phyloP scores from a whole-genome alignment of 352 stramenopile genomes.

The Detonula confervacea region DNA sequence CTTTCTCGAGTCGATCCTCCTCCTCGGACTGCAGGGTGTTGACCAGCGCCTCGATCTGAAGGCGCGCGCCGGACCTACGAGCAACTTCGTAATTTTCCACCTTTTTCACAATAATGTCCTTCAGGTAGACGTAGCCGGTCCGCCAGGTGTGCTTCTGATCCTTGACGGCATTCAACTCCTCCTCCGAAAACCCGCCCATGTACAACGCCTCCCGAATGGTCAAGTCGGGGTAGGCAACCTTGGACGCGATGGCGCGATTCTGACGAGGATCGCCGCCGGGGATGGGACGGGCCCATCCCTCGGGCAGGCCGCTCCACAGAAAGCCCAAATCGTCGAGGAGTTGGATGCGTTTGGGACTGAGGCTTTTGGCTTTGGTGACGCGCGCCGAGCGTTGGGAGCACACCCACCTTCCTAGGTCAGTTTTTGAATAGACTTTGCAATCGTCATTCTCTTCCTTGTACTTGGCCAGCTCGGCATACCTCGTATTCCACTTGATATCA shows the following conservation, averaged over 20 bases:
- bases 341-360: slow-evolving; percentile 23
- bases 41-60: slow-evolving; percentile 32
- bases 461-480: slow-evolving; percentile 23
- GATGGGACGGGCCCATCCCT: not conserved
- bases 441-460: slow-evolving; percentile 26
- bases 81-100: slow-evolving; percentile 19
- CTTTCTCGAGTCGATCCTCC: slow-evolving; percentile 19
- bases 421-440: slow-evolving; percentile 18
- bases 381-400: slow-evolving; percentile 4
- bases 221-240: slow-evolving; percentile 31
- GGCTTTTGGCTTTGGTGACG: not conserved
- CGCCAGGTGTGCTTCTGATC: slow-evolving; percentile 36
- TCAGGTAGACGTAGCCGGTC: slow-evolving; percentile 32
- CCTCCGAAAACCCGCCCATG: slow-evolving; percentile 27
- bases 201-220: slow-evolving; percentile 22
- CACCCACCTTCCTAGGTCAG: slow-evolving; percentile 18
- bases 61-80: not conserved
- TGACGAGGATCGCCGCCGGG: slow-evolving; percentile 35
- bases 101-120: slow-evolving; percentile 25
- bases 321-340: slow-evolving; percentile 36
- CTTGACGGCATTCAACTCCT: slow-evolving; percentile 36
- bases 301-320: slow-evolving; percentile 16
- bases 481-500: slow-evolving; percentile 41
- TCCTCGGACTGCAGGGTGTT: slow-evolving; percentile 21
- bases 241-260: slow-evolving; percentile 31